Conservation (phyloP, 2,329 filamentous ascomycete genomes). For the Penicillium hesseltinei region DNA sequence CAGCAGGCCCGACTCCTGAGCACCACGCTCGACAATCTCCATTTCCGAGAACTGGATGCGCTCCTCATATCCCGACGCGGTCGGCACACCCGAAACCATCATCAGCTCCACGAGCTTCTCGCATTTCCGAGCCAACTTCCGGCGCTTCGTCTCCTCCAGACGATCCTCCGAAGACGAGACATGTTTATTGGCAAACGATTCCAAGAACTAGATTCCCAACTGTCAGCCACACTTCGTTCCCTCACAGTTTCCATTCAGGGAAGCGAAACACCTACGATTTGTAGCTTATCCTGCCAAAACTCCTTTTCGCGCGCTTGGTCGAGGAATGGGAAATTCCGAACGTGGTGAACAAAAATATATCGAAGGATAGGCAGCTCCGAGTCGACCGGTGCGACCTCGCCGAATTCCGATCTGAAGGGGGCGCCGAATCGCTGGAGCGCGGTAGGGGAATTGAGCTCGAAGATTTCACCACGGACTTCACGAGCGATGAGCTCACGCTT, state of each 20-base stretch:
- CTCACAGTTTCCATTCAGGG: neutral
- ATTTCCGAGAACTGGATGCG: slow-evolving; percentile 94
- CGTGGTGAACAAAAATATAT: slow-evolving; percentile 97
- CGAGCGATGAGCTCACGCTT: slow-evolving; percentile 91
- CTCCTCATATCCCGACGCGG: slow-evolving; percentile 95
- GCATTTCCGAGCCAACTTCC: slow-evolving; percentile 87
- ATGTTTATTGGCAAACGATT: slow-evolving; percentile 94
- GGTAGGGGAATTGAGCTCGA: slow-evolving; percentile 89
- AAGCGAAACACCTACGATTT: slow-evolving; percentile 65
- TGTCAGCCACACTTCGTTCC: slow-evolving; percentile 3
- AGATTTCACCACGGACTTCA: slow-evolving; percentile 87
- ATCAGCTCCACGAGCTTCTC: slow-evolving; percentile 96
- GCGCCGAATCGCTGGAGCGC: slow-evolving; percentile 93
- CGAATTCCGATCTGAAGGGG: slow-evolving; percentile 87
- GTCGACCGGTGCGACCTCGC: slow-evolving; percentile 88
- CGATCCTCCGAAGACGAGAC: slow-evolving; percentile 97
- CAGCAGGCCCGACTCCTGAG: slow-evolving; percentile 85
- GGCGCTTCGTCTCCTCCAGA: slow-evolving; percentile 90
- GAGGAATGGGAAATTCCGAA: slow-evolving; percentile 95
- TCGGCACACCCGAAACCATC: slow-evolving; percentile 98
- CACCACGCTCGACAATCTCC: slow-evolving; percentile 90
- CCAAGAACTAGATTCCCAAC: slow-evolving; percentile 67
- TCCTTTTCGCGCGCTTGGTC: slow-evolving; percentile 97
- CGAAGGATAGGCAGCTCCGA: slow-evolving; percentile 90
- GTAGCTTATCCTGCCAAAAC: slow-evolving; percentile 98